Percentiles rank a stretch among this genome's conserved stretches.
phyloP scores from a whole-genome alignment of 129 eudicot species.

The Lactuca saligna region DNA sequence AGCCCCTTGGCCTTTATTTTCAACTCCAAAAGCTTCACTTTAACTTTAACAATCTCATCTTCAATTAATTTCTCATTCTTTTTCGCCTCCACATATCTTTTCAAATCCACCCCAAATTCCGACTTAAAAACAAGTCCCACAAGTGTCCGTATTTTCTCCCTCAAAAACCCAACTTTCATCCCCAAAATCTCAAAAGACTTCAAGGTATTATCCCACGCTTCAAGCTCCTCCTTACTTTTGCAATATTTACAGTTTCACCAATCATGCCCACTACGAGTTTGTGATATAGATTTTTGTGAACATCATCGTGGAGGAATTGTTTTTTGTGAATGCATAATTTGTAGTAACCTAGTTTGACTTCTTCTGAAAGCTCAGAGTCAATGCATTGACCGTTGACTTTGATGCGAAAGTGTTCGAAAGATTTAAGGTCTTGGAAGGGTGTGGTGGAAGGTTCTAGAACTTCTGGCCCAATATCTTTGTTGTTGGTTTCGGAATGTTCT shows the following conservation, averaged over 20 bases:
- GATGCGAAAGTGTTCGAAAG: conserved; percentile 54
- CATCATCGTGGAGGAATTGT: conserved; percentile 54
- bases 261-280: conserved; percentile 55
- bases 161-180: conserved; percentile 63
- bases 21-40: conserved; percentile 49
- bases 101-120: conserved; percentile 27
- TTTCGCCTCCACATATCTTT: conserved; percentile 48
- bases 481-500: conserved; percentile 18
- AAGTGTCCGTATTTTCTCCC: conserved; percentile 39
- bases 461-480: not conserved
- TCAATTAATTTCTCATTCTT: conserved; percentile 27
- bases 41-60: conserved; percentile 45
- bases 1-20: conserved; percentile 34
- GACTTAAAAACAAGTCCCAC: conserved; percentile 41
- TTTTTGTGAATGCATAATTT: conserved; percentile 55
- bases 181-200: conserved; percentile 63
- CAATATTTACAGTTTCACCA: conserved; percentile 52
- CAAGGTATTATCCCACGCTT: conserved; percentile 58
- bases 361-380: conserved; percentile 59
- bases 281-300: conserved; percentile 44
- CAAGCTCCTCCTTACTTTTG: conserved; percentile 49
- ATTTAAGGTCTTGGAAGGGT: conserved; percentile 33
- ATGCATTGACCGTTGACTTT: conserved; percentile 54
- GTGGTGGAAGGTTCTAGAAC: not conserved
- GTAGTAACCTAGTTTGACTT: conserved; percentile 51